Conservation (phyloP, 202 grass and related monocot genomes). For the Panicum virgatum region DNA sequence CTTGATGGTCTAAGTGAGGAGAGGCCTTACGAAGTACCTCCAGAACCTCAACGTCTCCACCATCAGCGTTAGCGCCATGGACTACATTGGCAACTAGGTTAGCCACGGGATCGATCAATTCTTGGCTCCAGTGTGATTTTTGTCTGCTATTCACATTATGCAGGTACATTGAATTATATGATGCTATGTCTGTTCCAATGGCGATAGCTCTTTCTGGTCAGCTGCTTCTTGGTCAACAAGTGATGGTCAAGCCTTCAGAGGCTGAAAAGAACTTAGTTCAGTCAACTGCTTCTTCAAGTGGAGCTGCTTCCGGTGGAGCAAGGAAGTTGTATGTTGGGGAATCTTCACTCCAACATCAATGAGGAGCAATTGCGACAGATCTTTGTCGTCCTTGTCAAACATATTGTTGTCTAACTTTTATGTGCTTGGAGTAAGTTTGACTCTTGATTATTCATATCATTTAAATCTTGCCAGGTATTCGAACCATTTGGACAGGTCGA, state of each 20-base stretch:
- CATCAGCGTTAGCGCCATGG: no score
- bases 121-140: slow-evolving; percentile 26
- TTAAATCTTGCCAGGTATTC: slow-evolving; percentile 52
- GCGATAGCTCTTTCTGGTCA: slow-evolving; percentile 90
- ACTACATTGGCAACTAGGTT: no score
- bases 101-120: no score
- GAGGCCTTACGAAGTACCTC: no score
- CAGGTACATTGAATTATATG: slow-evolving; percentile 99
- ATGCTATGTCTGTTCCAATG: slow-evolving; percentile 97
- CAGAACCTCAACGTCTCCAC: no score
- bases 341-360: slow-evolving; percentile 94
- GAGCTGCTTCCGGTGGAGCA: slow-evolving; percentile 74
- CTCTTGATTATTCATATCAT: not conserved
- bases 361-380: slow-evolving; percentile 90
- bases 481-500: slow-evolving; percentile 82
- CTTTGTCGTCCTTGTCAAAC: slow-evolving; percentile 44
- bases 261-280: slow-evolving; percentile 99
- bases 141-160: slow-evolving; percentile 28
- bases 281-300: slow-evolving; percentile 68
- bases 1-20: no score
- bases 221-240: slow-evolving; percentile 80
- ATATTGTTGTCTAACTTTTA: not conserved
- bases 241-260: slow-evolving; percentile 94
- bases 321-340: slow-evolving; percentile 95
- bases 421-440: not conserved